Conservation (phyloP, 140 eudicot species). For the Eryngium alpinum region DNA sequence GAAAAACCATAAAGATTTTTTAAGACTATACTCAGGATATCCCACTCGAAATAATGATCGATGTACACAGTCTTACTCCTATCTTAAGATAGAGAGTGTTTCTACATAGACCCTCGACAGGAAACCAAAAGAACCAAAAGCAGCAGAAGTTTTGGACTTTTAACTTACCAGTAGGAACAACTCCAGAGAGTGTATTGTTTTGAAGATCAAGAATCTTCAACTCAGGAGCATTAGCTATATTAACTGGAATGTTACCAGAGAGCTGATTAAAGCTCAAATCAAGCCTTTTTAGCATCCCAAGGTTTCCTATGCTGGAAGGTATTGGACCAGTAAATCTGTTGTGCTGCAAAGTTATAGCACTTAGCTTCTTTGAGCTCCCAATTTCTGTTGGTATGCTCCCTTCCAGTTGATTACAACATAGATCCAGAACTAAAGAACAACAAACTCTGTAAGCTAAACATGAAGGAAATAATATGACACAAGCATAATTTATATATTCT, state of each 20-base stretch:
- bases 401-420: conserved; percentile 57
- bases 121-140: background rate
- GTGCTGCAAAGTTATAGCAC: conserved; percentile 44
- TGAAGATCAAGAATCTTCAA: conserved; percentile 55
- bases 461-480: background rate
- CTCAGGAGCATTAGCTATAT: conserved; percentile 34
- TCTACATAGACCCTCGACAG: too few relatives aligned
- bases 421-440: conserved; percentile 50
- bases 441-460: background rate
- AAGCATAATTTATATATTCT: background rate
- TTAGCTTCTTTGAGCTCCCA: conserved; percentile 51
- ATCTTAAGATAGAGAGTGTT: too few relatives aligned
- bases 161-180: conserved; percentile 57
- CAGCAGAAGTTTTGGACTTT: background rate
- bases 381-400: conserved; percentile 73
- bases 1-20: too few relatives aligned
- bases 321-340: conserved; percentile 53
- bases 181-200: conserved; percentile 77
- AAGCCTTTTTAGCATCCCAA: conserved; percentile 52
- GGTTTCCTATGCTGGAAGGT: conserved; percentile 55
- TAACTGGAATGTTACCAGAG: conserved; percentile 52
- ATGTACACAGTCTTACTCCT: too few relatives aligned
- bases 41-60: too few relatives aligned
- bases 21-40: too few relatives aligned
- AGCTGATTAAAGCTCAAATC: conserved; percentile 64